phyloP scores from a whole-genome alignment of 768 basidiomycete species.

The Gloeopeniophorella convolvens region DNA sequence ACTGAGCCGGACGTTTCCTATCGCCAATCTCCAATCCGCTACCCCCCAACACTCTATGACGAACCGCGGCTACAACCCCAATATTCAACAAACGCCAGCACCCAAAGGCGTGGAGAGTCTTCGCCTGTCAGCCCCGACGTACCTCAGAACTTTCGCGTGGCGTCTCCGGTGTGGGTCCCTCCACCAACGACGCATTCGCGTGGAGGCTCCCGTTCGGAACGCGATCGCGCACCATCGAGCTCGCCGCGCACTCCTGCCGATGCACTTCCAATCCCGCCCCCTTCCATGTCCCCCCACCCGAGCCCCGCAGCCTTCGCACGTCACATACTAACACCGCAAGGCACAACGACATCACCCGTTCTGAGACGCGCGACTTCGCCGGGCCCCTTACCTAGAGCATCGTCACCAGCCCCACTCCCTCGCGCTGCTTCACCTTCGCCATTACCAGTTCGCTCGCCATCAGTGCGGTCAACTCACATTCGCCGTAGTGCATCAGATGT shows the following conservation, averaged over 20 bases:
- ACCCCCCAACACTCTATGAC: slow-evolving; percentile 12
- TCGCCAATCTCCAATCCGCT: slow-evolving; percentile 5
- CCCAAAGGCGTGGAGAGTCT: neutral
- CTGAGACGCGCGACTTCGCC: slow-evolving; percentile 9
- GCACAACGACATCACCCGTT: neutral
- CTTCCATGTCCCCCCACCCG: slow-evolving; percentile 12
- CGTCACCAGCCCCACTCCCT: slow-evolving; percentile 13
- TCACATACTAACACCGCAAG: slow-evolving; percentile 1
- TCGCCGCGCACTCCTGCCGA: slow-evolving; percentile 5
- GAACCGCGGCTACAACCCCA: slow-evolving; percentile 11
- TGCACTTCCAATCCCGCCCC: slow-evolving; percentile 10
- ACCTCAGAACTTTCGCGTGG: neutral
- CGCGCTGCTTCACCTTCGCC: slow-evolving; percentile 10
- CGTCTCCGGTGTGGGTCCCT: neutral
- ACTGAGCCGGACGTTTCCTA: neutral
- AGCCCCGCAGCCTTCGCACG: slow-evolving; percentile 1
- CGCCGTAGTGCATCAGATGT: slow-evolving; percentile 4
- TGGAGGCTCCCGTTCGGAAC: neutral
- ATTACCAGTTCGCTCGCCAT: slow-evolving; percentile 16
- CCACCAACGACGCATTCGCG: neutral
- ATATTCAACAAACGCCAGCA: neutral
- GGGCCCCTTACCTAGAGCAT: slow-evolving; percentile 8
- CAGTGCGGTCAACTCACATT: slow-evolving; percentile 2
- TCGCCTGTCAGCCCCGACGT: slow-evolving; percentile 5
- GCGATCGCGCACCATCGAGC: neutral